Conservation (phyloP, 148 eudicot genomes). For the Cornus controversa region DNA sequence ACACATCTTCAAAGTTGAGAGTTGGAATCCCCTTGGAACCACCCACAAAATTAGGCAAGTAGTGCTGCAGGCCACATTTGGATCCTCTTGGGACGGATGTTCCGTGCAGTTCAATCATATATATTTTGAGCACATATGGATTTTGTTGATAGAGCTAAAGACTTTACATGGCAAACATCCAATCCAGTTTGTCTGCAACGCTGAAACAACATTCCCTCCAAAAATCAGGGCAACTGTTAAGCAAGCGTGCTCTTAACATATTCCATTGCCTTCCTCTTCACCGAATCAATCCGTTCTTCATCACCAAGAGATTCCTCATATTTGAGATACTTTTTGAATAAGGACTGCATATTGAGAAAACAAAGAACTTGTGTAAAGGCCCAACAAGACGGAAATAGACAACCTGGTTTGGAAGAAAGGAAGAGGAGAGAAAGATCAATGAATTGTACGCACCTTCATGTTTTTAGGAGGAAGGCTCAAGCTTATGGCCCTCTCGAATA, state of each 20-base stretch:
- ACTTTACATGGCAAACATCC: not conserved
- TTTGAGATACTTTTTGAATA: slow-evolving; percentile 77
- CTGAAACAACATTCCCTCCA: not conserved
- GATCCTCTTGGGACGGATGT: not conserved
- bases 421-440: not conserved
- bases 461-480: slow-evolving; percentile 81
- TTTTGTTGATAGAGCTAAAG: not conserved
- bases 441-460: slow-evolving; percentile 60
- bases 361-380: slow-evolving; percentile 4
- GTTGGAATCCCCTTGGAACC: no score
- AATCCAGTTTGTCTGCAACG: not conserved
- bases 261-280: slow-evolving; percentile 66
- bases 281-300: slow-evolving; percentile 59
- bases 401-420: not conserved
- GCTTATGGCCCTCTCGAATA: slow-evolving; percentile 81
- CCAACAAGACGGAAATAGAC: not conserved
- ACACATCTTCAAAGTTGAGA: not conserved
- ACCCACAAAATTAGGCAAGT: no score
- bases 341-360: slow-evolving; percentile 47
- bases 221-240: slow-evolving; percentile 7
- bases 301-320: slow-evolving; percentile 77
- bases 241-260: slow-evolving; percentile 42
- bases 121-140: not conserved
- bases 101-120: not conserved
- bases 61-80: not conserved